A percentile compares a stretch with the other conserved stretches of the same genome.
Evolutionary conservation across 768 basidiomycete species (phyloP).

Genomic region (Boletus eberwhitei): DNA sequence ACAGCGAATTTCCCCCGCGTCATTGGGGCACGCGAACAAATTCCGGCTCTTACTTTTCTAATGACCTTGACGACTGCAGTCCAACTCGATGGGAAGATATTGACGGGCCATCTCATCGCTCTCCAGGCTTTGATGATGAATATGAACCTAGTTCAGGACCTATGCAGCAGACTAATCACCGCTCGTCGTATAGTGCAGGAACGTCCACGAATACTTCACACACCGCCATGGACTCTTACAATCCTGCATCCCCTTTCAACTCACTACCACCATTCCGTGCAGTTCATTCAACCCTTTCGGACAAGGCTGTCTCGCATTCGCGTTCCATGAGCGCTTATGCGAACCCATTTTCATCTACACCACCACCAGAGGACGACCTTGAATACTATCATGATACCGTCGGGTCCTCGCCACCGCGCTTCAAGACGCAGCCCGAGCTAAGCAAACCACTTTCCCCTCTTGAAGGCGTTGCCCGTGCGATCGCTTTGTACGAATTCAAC

Average conservation of each 20-base stretch:
- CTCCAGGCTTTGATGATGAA: constrained; percentile 37
- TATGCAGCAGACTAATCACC: constrained; percentile 27
- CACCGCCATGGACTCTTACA: constrained; percentile 26
- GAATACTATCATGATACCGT: constrained; percentile 8
- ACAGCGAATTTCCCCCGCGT: constrained; percentile 54
- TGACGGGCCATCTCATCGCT: constrained; percentile 13
- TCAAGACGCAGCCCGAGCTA: constrained; percentile 51
- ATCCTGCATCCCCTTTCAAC: constrained; percentile 36
- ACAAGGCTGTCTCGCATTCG: constrained; percentile 30
- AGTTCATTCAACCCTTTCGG: constrained; percentile 31
- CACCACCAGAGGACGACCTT: constrained; percentile 21
- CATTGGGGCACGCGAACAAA: constrained; percentile 55
- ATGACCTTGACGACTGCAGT: constrained; percentile 17
- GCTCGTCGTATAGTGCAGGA: constrained; percentile 17
- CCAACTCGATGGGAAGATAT: constrained; percentile 31
- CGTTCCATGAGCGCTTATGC: constrained; percentile 34
- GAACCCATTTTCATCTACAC: constrained; percentile 29
- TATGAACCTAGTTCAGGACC: constrained; percentile 45
- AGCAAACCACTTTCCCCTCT: constrained; percentile 44
- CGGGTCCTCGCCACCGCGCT: constrained; percentile 27
- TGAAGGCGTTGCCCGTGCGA: constrained; percentile 67
- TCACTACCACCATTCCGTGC: constrained; percentile 34
- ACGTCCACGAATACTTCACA: constrained; percentile 1
- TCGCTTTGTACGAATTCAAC: constrained; percentile 70
- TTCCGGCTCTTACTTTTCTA: constrained; percentile 55